These are phyloP conservation scores for Cryptococcus sp. DNA, from an alignment of 1,284 basidiomycete species.

Conservation along the genomic window DNA sequence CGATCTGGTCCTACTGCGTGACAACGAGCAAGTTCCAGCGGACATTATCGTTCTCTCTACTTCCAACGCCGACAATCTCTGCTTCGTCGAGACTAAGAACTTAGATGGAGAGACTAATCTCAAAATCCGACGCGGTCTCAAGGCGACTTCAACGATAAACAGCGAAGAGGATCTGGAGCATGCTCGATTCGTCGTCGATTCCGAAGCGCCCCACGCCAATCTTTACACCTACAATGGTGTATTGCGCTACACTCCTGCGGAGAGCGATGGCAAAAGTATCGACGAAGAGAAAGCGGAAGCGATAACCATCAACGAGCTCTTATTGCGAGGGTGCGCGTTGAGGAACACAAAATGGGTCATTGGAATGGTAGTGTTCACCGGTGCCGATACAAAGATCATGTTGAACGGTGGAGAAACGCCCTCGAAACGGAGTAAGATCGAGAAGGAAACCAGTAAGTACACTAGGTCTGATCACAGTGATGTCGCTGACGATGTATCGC, in stretches of 20 bases:
- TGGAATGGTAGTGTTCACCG: slow-evolving; percentile 91
- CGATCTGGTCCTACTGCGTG: slow-evolving; percentile 85
- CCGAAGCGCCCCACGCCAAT: slow-evolving; percentile 90
- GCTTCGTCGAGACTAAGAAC: slow-evolving; percentile 92
- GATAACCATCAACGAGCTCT: slow-evolving; percentile 85
- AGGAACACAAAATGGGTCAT: slow-evolving; percentile 94
- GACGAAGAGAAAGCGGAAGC: slow-evolving; percentile 51
- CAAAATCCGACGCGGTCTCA: slow-evolving; percentile 78
- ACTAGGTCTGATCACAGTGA: background rate
- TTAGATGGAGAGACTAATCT: slow-evolving; percentile 96
- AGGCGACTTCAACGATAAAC: slow-evolving; percentile 71
- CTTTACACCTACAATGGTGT: slow-evolving; percentile 89
- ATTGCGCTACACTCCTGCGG: slow-evolving; percentile 62
- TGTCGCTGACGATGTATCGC: slow-evolving; percentile 1
- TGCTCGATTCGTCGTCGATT: slow-evolving; percentile 81
- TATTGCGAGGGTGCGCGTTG: slow-evolving; percentile 88
- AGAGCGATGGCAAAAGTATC: slow-evolving; percentile 15
- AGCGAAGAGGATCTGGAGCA: slow-evolving; percentile 91
- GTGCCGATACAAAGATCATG: slow-evolving; percentile 97
- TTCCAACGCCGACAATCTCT: slow-evolving; percentile 76
- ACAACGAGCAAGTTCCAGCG: slow-evolving; percentile 94
- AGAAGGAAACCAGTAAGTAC: slow-evolving; percentile 78
- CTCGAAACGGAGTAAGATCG: slow-evolving; percentile 93
- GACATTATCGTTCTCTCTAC: slow-evolving; percentile 81
- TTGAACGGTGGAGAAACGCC: slow-evolving; percentile 90